Conservation (phyloP, 2,329 filamentous ascomycete genomes). For the Fusarium avenaceum region DNA sequence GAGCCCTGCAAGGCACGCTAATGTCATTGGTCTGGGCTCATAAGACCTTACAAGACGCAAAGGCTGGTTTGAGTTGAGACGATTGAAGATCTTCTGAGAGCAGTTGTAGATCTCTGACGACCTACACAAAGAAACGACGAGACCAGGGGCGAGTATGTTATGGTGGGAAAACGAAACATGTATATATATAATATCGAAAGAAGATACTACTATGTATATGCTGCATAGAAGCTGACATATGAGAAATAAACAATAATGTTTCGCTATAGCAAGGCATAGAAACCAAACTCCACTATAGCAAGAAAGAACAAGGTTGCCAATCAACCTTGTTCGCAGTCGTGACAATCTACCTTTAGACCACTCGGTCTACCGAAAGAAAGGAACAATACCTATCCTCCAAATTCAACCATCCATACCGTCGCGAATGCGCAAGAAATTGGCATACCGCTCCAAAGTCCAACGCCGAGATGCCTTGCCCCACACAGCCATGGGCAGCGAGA, state of each 20-base stretch:
- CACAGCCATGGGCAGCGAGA: constrained; percentile 67
- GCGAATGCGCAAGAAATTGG: constrained; percentile 62
- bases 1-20: background rate
- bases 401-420: constrained; percentile 55
- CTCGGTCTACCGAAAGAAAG: background rate
- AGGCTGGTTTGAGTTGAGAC: background rate
- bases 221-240: background rate
- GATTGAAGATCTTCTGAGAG: background rate
- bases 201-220: background rate
- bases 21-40: background rate
- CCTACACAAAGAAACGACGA: background rate
- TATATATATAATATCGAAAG: too few species aligned
- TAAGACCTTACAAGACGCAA: background rate
- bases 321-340: background rate
- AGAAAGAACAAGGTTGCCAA: background rate
- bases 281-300: background rate
- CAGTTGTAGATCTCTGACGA: background rate
- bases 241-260: background rate
- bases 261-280: background rate
- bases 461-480: constrained; percentile 65
- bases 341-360: constrained; percentile 1
- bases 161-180: too few species aligned
- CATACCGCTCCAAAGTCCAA: constrained; percentile 62
- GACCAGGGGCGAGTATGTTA: rapidly evolving
- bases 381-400: background rate